Percentiles rank a stretch among this genome's conserved stretches.
These are phyloP conservation scores for Xylaria sp. DNA, from an alignment of 2,329 filamentous ascomycete genomes.

Conservation along the genomic window DNA sequence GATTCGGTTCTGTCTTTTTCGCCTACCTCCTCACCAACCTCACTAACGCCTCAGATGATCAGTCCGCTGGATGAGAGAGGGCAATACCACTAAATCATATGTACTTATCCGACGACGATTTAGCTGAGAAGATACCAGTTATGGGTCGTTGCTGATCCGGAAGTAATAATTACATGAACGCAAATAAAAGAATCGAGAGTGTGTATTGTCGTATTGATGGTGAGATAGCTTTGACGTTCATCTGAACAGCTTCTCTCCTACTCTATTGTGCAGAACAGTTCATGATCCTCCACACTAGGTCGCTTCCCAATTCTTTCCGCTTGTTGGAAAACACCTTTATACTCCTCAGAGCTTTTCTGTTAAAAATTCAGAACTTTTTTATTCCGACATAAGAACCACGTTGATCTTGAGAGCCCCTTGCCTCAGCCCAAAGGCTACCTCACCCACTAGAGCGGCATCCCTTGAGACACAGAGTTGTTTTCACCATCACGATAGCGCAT, in stretches of 20 bases:
- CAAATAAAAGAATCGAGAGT: background rate
- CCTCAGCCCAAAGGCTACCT: no score
- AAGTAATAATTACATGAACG: background rate
- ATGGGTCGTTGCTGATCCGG: background rate
- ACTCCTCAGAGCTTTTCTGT: background rate
- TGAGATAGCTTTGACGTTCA: background rate
- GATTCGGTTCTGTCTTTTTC: no score
- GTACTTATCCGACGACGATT: no score
- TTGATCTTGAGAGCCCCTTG: no score
- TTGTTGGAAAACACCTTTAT: background rate
- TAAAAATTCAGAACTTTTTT: background rate
- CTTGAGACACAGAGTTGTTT: no score
- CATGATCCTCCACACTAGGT: background rate
- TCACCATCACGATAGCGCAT: no score
- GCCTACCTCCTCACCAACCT: no score
- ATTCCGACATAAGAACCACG: no score
- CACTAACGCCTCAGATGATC: no score
- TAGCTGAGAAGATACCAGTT: background rate
- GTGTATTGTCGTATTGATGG: background rate
- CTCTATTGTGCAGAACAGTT: background rate
- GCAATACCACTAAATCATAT: no score
- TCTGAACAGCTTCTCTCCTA: background rate
- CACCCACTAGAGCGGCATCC: no score
- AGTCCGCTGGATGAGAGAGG: no score
- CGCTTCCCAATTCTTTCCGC: background rate